These are phyloP conservation scores for Apiospora saccharicola DNA, from an alignment of 2,329 filamentous ascomycete genomes.

Conservation along the genomic window DNA sequence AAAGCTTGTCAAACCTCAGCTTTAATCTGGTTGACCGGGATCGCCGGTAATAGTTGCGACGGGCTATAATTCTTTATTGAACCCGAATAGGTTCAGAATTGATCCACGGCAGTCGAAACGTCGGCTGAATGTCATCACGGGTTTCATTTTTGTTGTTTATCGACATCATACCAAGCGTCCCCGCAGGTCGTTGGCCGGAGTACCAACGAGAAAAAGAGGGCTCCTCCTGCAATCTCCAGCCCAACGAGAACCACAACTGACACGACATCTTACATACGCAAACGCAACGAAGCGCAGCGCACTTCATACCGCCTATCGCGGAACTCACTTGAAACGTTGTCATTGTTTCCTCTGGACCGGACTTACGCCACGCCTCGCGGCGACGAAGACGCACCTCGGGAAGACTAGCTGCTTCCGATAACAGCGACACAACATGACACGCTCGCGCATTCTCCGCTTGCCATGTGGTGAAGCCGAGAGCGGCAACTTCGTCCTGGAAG, in stretches of 20 bases:
- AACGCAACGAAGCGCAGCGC: not conserved
- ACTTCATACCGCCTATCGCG: constrained; percentile 6
- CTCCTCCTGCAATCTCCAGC: constrained; percentile 14
- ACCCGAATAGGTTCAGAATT: not conserved
- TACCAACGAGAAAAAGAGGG: not conserved
- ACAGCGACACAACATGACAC: constrained; percentile 1
- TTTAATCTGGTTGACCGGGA: not conserved
- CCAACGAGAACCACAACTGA: not conserved
- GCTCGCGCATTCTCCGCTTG: constrained; percentile 22
- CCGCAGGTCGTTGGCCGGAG: constrained; percentile 17
- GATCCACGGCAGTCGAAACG: constrained; percentile 6
- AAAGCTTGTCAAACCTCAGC: constrained; percentile 11
- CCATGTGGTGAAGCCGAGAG: constrained; percentile 18
- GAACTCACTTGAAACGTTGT: not conserved
- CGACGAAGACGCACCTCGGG: not conserved
- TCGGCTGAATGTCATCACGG: constrained; percentile 15
- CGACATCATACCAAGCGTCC: constrained; percentile 3
- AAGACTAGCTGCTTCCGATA: not conserved
- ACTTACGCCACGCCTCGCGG: not conserved
- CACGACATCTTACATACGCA: constrained; percentile 12
- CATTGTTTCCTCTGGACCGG: not conserved
- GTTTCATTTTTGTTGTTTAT: constrained; percentile 21
- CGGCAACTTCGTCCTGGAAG: constrained; percentile 20
- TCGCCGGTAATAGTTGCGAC: not conserved
- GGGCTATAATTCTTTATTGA: not conserved